phyloP scores from a whole-genome alignment of 139 green algal species.

The Micractinium conductrix region DNA sequence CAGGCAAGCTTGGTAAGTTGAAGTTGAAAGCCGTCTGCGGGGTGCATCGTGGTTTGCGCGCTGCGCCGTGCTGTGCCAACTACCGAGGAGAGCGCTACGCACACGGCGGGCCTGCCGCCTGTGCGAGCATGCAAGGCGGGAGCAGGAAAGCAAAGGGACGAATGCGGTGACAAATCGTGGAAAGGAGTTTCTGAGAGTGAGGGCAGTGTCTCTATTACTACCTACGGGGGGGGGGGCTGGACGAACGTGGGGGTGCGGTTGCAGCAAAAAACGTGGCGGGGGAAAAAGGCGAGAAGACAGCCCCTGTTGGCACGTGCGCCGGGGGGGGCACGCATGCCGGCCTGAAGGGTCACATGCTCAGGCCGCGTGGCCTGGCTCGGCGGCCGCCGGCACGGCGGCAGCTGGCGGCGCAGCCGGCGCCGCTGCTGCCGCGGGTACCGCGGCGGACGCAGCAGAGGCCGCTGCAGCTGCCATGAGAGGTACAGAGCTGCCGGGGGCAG shows the following conservation, averaged over 20 bases:
- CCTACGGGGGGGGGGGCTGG: not conserved
- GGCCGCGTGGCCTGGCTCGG: not conserved
- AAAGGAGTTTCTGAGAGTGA: not conserved
- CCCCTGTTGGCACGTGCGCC: not conserved
- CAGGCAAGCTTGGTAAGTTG: too few species aligned
- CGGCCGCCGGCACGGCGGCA: too few species aligned
- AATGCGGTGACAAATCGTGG: conserved; percentile 10
- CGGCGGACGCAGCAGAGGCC: not conserved
- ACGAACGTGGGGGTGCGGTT: not conserved
- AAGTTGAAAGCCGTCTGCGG: too few species aligned
- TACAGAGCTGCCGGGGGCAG: not conserved
- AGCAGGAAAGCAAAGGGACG: not conserved
- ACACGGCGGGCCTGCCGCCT: not conserved
- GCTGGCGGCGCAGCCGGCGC: not conserved
- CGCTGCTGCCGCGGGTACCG: not conserved
- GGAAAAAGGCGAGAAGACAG: not conserved
- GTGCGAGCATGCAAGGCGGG: not conserved
- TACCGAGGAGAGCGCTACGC: conserved; percentile 3
- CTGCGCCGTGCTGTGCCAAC: too few species aligned
- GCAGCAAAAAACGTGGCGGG: not conserved
- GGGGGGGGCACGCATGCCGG: too few species aligned
- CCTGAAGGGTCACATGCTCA: not conserved
- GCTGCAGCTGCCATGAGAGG: conserved; percentile 1
- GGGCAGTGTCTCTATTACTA: not conserved
- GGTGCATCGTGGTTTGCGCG: too few species aligned